Base-by-base conservation (phyloP, 352 stramenopile species). In the Phytophthora sp. region DNA sequence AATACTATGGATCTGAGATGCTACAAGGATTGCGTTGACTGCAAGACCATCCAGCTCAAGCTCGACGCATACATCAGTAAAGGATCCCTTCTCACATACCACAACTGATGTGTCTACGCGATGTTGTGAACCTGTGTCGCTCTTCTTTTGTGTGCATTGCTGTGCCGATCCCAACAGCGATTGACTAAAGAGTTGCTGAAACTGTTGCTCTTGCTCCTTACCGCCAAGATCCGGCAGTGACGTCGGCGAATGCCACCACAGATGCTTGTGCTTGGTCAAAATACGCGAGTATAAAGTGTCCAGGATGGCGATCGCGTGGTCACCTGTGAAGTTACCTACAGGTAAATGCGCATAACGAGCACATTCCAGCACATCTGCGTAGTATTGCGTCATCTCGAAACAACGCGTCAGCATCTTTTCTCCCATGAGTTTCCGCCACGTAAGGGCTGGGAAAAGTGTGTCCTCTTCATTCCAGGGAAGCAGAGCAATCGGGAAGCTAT, bases 181-280 rank as follows among this genome's bases (percentile, higher is more conserved):
- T 30, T 86, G 67, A 38, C 66, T 81, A 30, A 86, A 80, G 26
- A 88, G 50, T 27, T 84, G 70, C 21, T 90, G 87, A 58, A 97
- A 93, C 46, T 98, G 84, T 47, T 98, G 85, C 71, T 96, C 93
- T 66, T 86, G 90, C 57, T 95, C 82, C 20, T 80, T 76, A 0
- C 86, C 84, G 41, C 96, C 96, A 13, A 99, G 71, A 74, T 99
- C 96, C 2, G 96, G 96, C 11, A 84, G 59, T 11, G 91, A 91
- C 15, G 86, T 83, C 7, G 84, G 74, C 29, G 92, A 98, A 35
- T 97, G 96, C 98, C 98, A 99, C 68, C 97, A 95, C 16, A 99
- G 27, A 63, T 98, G 94, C 58, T 98, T 92, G 74, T 98, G 95
- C 66, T 97, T 96, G 36, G 73, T 73, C 44, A 99, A 77, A 21